Evolutionary conservation across 2,329 filamentous ascomycete species (phyloP).

Genomic region (Elsinoe ampelina): DNA sequence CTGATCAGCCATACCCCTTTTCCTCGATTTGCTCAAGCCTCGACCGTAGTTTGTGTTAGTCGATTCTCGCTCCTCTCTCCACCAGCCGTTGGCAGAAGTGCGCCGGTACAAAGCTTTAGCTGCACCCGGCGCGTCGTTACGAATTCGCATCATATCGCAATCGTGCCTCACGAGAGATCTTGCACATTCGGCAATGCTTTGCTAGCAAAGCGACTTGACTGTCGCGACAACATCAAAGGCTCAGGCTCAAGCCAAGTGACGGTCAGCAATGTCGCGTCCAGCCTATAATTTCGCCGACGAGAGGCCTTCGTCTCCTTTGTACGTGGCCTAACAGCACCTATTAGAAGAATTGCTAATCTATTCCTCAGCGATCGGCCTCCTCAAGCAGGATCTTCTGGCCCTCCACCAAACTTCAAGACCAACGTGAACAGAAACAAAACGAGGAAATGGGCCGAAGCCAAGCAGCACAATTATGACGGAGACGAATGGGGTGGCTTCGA

Average conservation of each 20-base stretch:
- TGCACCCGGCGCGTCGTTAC: neutral
- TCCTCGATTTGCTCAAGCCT: no score
- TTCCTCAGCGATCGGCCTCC: slow-evolving; percentile 23
- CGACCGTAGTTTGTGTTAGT: no score
- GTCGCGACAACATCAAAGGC: neutral
- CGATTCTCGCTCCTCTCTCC: neutral
- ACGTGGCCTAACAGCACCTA: slow-evolving; percentile 10
- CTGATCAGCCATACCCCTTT: neutral
- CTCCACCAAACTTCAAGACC: slow-evolving; percentile 59
- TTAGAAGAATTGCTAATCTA: neutral
- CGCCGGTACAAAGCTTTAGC: slow-evolving; percentile 2
- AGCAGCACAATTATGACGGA: slow-evolving; percentile 76
- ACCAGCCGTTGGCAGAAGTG: neutral
- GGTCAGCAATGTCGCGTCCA: slow-evolving; percentile 29
- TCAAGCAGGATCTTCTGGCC: slow-evolving; percentile 24
- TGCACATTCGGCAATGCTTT: neutral
- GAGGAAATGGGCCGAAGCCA: slow-evolving; percentile 90
- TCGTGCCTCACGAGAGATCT: neutral
- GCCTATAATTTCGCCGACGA: slow-evolving; percentile 30
- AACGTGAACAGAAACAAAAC: slow-evolving; percentile 87
- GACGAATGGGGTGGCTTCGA: slow-evolving; percentile 77
- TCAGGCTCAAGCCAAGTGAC: neutral
- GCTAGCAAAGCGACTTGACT: neutral
- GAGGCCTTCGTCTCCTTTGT: slow-evolving; percentile 31
- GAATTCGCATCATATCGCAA: neutral